Conservation (phyloP, 345 rosid genomes). For the Gossypium turneri region DNA sequence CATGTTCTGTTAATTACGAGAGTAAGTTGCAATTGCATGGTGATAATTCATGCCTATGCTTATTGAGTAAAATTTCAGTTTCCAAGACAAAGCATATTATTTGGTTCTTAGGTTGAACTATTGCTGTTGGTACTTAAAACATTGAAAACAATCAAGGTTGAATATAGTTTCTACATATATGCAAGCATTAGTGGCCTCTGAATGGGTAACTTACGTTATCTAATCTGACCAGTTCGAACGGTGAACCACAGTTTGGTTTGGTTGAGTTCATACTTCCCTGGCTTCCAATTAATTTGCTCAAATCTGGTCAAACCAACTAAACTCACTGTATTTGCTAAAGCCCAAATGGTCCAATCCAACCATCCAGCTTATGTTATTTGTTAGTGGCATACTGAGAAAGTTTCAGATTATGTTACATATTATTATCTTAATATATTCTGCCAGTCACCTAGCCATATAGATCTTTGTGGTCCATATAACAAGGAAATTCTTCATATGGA, state of each 20-base stretch:
- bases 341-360: neutral
- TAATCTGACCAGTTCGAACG: neutral
- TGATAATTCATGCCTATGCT: neutral
- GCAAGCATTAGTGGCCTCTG: neutral
- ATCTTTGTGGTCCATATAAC: neutral
- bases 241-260: neutral
- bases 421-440: neutral
- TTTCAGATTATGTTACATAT: constrained; percentile 1
- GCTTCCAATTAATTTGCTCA: neutral
- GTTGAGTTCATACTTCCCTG: neutral
- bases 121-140: neutral
- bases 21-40: neutral
- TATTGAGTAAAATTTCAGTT: neutral
- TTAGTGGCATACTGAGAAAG: neutral
- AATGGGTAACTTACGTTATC: neutral
- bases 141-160: neutral
- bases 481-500: neutral
- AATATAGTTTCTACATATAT: neutral
- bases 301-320: neutral
- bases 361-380: neutral
- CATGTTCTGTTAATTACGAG: neutral
- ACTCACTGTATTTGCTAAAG: neutral
- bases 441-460: neutral
- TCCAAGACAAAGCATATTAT: neutral
- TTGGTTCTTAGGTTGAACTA: neutral